Evolutionary conservation across 2,329 filamentous ascomycete genomes (phyloP).

Genomic region (Sclerotinia minor): DNA sequence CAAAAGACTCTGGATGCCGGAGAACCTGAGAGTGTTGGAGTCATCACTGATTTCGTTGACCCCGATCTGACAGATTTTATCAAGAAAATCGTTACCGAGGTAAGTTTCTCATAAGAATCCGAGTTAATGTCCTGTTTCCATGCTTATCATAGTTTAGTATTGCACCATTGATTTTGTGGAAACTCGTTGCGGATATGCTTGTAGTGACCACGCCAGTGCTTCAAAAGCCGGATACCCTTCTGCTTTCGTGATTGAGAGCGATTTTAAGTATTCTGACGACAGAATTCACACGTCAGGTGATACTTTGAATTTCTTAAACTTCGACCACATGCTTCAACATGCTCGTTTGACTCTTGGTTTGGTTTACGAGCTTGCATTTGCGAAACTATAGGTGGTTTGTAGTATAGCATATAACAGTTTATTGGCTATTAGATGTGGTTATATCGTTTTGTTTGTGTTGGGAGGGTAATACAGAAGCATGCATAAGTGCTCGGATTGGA

Average conservation of each 20-base stretch:
- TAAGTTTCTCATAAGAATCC: slow-evolving; percentile 39
- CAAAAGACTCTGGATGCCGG: slow-evolving; percentile 81
- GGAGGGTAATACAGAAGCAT: background rate
- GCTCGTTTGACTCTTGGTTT: slow-evolving; percentile 80
- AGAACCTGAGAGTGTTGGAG: slow-evolving; percentile 80
- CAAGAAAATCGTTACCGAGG: slow-evolving; percentile 77
- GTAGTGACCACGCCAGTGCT: slow-evolving; percentile 72
- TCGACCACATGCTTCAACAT: slow-evolving; percentile 91
- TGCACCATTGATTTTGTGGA: slow-evolving; percentile 84
- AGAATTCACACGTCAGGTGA: slow-evolving; percentile 73
- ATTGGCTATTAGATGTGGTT: background rate
- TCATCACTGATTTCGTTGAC: slow-evolving; percentile 92
- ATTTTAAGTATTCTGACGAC: slow-evolving; percentile 64
- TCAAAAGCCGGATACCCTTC: slow-evolving; percentile 73
- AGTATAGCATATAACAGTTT: background rate
- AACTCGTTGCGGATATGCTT: slow-evolving; percentile 87
- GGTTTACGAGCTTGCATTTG: slow-evolving; percentile 80
- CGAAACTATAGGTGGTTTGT: slow-evolving; percentile 47
- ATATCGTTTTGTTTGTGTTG: background rate
- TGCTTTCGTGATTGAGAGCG: slow-evolving; percentile 74
- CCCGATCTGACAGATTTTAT: slow-evolving; percentile 81
- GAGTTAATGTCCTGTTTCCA: background rate
- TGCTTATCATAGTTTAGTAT: slow-evolving; percentile 55
- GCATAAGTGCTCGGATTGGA: background rate
- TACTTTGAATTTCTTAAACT: slow-evolving; percentile 70